These are phyloP conservation scores for Lasiosphaeria miniovina DNA, from an alignment of 495 filamentous ascomycete genomes.

Conservation along the genomic window DNA sequence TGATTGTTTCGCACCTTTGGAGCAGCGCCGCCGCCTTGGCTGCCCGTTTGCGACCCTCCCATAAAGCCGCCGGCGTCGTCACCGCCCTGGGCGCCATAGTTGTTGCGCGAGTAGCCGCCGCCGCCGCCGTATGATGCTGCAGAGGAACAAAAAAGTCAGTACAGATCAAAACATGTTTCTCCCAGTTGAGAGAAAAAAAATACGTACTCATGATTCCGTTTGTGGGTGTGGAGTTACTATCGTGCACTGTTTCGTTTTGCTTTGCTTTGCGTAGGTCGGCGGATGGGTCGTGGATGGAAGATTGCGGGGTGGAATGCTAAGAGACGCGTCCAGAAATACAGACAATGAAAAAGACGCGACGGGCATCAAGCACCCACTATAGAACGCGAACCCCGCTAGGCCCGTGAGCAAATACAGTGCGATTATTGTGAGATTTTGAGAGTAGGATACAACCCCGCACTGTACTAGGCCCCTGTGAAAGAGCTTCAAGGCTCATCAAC, in stretches of 20 bases:
- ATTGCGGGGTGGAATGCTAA: slow-evolving; percentile 3
- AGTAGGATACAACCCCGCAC: no score
- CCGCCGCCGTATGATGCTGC: slow-evolving; percentile 35
- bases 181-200: background rate
- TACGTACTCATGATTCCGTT: slow-evolving; percentile 13
- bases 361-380: slow-evolving; percentile 16
- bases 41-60: slow-evolving; percentile 43
- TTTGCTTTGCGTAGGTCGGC: background rate
- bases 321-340: slow-evolving; percentile 11
- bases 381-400: slow-evolving; percentile 20
- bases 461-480: no score
- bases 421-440: no score
- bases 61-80: slow-evolving; percentile 48
- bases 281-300: slow-evolving; percentile 11
- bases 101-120: slow-evolving; percentile 34
- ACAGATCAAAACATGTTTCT: background rate
- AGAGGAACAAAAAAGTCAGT: background rate
- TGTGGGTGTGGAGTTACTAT: background rate
- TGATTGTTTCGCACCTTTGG: background rate
- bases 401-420: background rate
- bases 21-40: slow-evolving; percentile 29
- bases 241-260: background rate
- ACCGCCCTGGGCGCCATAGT: slow-evolving; percentile 39
- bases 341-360: slow-evolving; percentile 5
- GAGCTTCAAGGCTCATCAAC: no score